Evolutionary conservation across 805 yeast genomes (phyloP).

Genomic region (Barnettozyma populi): DNA sequence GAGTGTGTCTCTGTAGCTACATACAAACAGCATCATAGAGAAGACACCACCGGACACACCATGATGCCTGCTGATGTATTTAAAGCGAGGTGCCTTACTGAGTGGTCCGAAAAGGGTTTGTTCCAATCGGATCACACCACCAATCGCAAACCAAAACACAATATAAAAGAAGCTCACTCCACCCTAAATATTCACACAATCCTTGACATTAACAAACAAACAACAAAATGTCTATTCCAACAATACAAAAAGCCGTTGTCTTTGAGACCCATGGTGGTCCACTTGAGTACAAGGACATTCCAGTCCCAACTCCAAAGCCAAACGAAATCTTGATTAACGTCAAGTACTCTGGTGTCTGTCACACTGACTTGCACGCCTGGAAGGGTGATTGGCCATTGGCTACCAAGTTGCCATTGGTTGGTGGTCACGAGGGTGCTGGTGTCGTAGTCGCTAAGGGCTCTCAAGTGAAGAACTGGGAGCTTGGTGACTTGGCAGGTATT

Average conservation of each 20-base stretch:
- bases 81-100: not conserved
- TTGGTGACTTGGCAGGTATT: slow-evolving; percentile 64
- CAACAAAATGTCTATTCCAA: slow-evolving; percentile 28
- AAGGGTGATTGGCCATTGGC: slow-evolving; percentile 53
- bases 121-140: not conserved
- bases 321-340: slow-evolving; percentile 52
- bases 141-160: not conserved
- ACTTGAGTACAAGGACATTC: slow-evolving; percentile 43
- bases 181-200: no score
- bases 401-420: slow-evolving; percentile 56
- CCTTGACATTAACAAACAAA: not conserved
- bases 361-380: slow-evolving; percentile 63
- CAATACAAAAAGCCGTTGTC: slow-evolving; percentile 45
- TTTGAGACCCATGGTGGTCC: slow-evolving; percentile 46
- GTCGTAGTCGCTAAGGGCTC: slow-evolving; percentile 60
- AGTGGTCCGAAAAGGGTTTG: no score
- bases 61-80: not conserved
- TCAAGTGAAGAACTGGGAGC: slow-evolving; percentile 51
- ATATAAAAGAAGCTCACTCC: not conserved
- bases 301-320: slow-evolving; percentile 52
- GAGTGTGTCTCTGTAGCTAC: not conserved
- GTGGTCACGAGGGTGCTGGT: slow-evolving; percentile 76
- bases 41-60: not conserved
- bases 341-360: slow-evolving; percentile 62
- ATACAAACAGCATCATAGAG: not conserved